Base-by-base conservation (phyloP, 257 asterid genomes). In the Cynanchum wilfordii region DNA sequence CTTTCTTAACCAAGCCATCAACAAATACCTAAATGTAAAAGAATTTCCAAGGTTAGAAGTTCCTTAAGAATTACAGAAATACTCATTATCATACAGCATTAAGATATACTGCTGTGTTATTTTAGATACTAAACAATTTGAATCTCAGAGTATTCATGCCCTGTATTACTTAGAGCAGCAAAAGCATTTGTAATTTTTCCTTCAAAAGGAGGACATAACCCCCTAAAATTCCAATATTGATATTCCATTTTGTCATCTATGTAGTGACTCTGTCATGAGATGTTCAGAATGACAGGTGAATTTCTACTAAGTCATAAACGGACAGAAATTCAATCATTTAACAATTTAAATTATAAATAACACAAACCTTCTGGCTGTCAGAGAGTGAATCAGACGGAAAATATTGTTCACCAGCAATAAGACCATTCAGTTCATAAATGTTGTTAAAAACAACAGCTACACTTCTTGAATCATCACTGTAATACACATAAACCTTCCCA, bases 401-500 rank as follows among this genome's bases (percentile, higher is more conserved):
- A 77, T 86, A 95, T 76, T 90, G 96, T 70, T 95, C 95, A 57
- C 83, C 81, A 47, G 93, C 80, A 70, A 92, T 95, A 72, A 95
- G 97, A 65, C 99, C 99, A 69, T 87, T 87, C 85, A 95, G 87
- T 85, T 90, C 98, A 63, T 85, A 95, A 60, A 95, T 89, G 81
- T 95, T 87, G 88, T 95, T 92, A 79, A 95, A 95, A 77, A 83
- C 95, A 79, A 87, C 92, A 36, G 96, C 99, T 4, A 90, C 85
- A n/a, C 54, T 78, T 84, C 96, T 88, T 24, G 97, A 72, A 76
- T 95, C 97, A 75, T 95, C 97, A 3, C 93, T 76, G 76, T 92
- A 95, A 79, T 86, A 95, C 49, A 95, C 85, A 71, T 95, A 87
- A 75, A 88, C 91, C 87, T 91, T 95, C 82, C 98, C 97, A 83